phyloP scores from a whole-genome alignment of 2,329 filamentous ascomycete species.

The Mycosphaerella sp. region DNA sequence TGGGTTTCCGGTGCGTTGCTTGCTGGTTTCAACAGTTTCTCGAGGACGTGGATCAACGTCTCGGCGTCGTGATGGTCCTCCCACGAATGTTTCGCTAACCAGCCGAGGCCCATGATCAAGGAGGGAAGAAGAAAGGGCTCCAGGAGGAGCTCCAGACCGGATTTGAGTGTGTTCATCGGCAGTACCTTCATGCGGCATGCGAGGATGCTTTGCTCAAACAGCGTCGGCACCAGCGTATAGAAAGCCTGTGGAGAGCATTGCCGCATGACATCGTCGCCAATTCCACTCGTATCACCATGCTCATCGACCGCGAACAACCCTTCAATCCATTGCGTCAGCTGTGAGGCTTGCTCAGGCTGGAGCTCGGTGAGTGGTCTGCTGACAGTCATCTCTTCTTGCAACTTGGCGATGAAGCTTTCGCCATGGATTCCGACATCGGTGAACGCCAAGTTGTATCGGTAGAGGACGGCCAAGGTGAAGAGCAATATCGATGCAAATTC shows the following conservation, averaged over 20 bases:
- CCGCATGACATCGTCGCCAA: constrained; percentile 74
- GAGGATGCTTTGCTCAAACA: constrained; percentile 69
- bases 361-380: constrained; percentile 55
- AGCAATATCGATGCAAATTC: constrained; percentile 75
- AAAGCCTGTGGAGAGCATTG: constrained; percentile 78
- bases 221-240: constrained; percentile 67
- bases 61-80: constrained; percentile 57
- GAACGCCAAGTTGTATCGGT: constrained; percentile 61
- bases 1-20: constrained; percentile 66
- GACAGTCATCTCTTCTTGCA: constrained; percentile 55
- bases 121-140: constrained; percentile 77
- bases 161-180: constrained; percentile 62
- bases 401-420: constrained; percentile 62
- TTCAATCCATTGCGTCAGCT: constrained; percentile 68
- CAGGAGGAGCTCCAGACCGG: constrained; percentile 71
- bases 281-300: constrained; percentile 50
- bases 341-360: constrained; percentile 57
- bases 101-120: constrained; percentile 64
- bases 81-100: constrained; percentile 64
- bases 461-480: constrained; percentile 65
- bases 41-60: constrained; percentile 63
- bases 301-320: constrained; percentile 68
- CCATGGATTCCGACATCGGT: constrained; percentile 58
- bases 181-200: constrained; percentile 61
- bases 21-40: constrained; percentile 63